A percentile compares a stretch with the other conserved stretches of the same genome.
Conservation (phyloP, 2,329 filamentous ascomycete genomes). For the Arthrobotrys sinensis region DNA sequence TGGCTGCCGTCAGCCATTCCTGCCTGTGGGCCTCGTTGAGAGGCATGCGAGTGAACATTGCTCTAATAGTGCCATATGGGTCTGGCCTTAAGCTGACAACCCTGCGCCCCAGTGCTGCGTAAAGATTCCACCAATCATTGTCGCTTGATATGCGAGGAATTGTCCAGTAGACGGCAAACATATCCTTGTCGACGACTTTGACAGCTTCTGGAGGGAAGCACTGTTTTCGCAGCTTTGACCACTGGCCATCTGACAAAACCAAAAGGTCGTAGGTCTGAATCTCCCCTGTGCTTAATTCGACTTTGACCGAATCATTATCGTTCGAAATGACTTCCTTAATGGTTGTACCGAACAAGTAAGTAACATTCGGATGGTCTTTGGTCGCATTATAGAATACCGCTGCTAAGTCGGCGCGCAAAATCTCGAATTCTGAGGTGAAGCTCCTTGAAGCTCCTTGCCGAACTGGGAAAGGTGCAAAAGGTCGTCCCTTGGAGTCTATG, state of each 20-base stretch:
- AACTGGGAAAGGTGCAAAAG: slow-evolving; percentile 67
- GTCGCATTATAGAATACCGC: slow-evolving; percentile 68
- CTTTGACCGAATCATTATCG: slow-evolving; percentile 66
- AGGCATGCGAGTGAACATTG: slow-evolving; percentile 40
- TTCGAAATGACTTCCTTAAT: slow-evolving; percentile 65
- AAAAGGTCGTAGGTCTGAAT: slow-evolving; percentile 71
- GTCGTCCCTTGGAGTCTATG: slow-evolving; percentile 68
- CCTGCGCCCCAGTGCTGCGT: slow-evolving; percentile 24
- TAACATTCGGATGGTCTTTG: slow-evolving; percentile 66
- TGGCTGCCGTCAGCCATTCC: slow-evolving; percentile 16
- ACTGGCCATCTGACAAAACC: slow-evolving; percentile 73
- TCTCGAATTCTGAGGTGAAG: slow-evolving; percentile 70
- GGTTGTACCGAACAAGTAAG: slow-evolving; percentile 67
- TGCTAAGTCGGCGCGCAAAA: slow-evolving; percentile 69
- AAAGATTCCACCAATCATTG: slow-evolving; percentile 44
- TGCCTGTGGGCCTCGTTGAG: slow-evolving; percentile 22
- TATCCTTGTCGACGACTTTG: slow-evolving; percentile 41
- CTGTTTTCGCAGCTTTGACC: slow-evolving; percentile 69
- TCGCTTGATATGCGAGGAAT: slow-evolving; percentile 27
- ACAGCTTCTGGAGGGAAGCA: slow-evolving; percentile 33
- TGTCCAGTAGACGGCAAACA: slow-evolving; percentile 48
- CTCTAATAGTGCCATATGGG: slow-evolving; percentile 34
- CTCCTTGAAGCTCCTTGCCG: slow-evolving; percentile 70
- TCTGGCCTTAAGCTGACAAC: slow-evolving; percentile 40
- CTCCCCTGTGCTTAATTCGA: slow-evolving; percentile 69